Conservation (phyloP, 768 basidiomycete species). For the Filobasidium wieringae region DNA sequence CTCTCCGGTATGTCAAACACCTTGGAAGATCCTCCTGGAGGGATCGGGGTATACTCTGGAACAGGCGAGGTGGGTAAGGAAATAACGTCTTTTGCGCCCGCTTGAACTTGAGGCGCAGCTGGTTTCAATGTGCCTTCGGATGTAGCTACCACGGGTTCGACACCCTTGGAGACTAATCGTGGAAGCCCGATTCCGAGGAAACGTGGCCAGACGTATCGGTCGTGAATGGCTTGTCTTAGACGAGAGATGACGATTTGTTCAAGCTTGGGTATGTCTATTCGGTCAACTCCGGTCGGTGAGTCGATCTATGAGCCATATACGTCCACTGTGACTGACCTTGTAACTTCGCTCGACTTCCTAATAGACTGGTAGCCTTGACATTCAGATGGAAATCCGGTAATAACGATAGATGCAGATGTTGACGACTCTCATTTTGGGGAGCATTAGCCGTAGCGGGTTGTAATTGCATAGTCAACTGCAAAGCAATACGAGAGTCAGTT, state of each 20-base stretch:
- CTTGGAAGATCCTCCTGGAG: background rate
- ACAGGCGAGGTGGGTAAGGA: background rate
- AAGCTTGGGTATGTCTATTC: constrained; percentile 75
- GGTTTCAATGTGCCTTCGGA: background rate
- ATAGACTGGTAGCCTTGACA: constrained; percentile 74
- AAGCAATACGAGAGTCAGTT: background rate
- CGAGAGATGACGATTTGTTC: constrained; percentile 87
- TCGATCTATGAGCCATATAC: background rate
- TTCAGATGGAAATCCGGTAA: constrained; percentile 77
- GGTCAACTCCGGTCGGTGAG: background rate
- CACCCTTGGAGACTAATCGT: background rate
- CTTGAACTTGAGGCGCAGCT: background rate
- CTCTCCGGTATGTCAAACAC: background rate
- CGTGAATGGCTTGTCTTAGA: constrained; percentile 50
- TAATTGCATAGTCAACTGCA: constrained; percentile 30
- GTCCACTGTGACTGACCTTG: constrained; percentile 41
- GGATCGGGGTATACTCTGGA: background rate
- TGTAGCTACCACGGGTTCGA: constrained; percentile 1
- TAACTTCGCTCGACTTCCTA: constrained; percentile 93
- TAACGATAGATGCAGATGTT: constrained; percentile 61
- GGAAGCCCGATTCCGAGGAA: constrained; percentile 25
- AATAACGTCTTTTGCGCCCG: background rate
- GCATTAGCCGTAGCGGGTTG: constrained; percentile 34
- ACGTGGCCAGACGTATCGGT: constrained; percentile 45
- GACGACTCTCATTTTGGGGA: constrained; percentile 41